A percentile compares a stretch with the other conserved stretches of the same genome.
These are phyloP conservation scores for Pascua guehoae DNA, from an alignment of 1,284 basidiomycete genomes.

Conservation along the genomic window DNA sequence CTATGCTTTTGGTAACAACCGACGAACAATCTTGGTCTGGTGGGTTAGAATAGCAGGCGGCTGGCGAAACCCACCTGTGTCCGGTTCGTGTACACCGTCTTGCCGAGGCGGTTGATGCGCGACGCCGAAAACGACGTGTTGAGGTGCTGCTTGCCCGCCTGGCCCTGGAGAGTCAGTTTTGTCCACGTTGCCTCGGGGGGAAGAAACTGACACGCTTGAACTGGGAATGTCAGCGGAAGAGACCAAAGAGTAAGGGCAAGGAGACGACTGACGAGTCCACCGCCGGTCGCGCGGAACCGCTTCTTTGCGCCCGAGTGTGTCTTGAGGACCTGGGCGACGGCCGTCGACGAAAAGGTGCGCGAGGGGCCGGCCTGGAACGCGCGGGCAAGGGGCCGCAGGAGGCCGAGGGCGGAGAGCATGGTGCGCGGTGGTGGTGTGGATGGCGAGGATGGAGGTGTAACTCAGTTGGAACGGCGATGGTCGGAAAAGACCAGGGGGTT, in stretches of 20 bases:
- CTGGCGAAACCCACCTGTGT: constrained; percentile 29
- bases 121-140: constrained; percentile 36
- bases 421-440: neutral
- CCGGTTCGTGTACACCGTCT: constrained; percentile 31
- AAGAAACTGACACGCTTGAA: constrained; percentile 28
- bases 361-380: neutral
- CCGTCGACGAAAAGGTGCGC: constrained; percentile 13
- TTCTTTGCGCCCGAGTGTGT: constrained; percentile 39
- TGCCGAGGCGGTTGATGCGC: constrained; percentile 34
- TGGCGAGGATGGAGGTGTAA: neutral
- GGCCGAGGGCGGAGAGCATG: constrained; percentile 9
- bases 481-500: too few species aligned
- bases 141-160: constrained; percentile 39
- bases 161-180: constrained; percentile 14
- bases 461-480: too few species aligned
- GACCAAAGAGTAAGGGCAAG: neutral
- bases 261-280: constrained; percentile 7
- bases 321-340: constrained; percentile 26
- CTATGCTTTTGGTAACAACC: neutral
- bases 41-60: too few species aligned
- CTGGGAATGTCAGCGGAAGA: constrained; percentile 15
- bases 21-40: constrained; percentile 2
- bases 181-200: neutral
- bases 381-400: neutral
- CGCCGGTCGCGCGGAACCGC: constrained; percentile 25